Evolutionary conservation across 768 basidiomycete species (phyloP), one percentile per base, ranked within the genome.

Genomic region (Leccinum aurantiacum): DNA sequence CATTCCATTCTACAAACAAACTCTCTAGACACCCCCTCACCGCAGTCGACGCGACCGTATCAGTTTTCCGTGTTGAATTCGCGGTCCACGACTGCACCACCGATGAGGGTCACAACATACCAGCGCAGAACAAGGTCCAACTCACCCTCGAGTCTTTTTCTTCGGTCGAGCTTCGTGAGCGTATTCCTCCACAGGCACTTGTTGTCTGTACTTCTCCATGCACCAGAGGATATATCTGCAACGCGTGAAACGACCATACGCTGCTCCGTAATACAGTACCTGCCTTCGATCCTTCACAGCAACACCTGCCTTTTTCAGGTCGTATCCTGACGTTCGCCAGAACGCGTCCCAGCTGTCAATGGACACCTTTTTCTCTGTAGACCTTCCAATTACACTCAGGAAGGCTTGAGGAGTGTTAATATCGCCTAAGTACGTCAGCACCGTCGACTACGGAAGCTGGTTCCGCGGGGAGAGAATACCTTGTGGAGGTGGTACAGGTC

Each of bases 171-270:
- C 71, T 55, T 85, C 84, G 65, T 90, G 84, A 6, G 87, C 86
- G 70, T 91, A 90, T 9, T 81, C 78, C 19, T 77, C 69, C 3
- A 89, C 77, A 1, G 84, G 75, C 27, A 77, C 66, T 1, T 84
- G 85, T 55, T 77, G 76, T 25, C 90, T 81, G 71, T 81, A 94
- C 69, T 91, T 93, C 69, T 90, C 85, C 86, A 91, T 86, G 65
- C 86, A 86, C 92, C 91, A 93, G 8, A 93, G 75, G 58, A 93
- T 84, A 67, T 94, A 94, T 69, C 92, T 93, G 64, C 15, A 48
- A 9, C 49, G 51, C 56, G 62, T 61, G 51, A 60, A 48, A 37
- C 57, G 15, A 57, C 44, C 56, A 35, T 49, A 59, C 19, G 47
- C 41, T 47, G 13, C 35, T 19, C 56, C 47, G n/a, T 35, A 15